Evolutionary conservation across 331 rosid genomes (phyloP).

Genomic region (Erythrophleum ivorense): DNA sequence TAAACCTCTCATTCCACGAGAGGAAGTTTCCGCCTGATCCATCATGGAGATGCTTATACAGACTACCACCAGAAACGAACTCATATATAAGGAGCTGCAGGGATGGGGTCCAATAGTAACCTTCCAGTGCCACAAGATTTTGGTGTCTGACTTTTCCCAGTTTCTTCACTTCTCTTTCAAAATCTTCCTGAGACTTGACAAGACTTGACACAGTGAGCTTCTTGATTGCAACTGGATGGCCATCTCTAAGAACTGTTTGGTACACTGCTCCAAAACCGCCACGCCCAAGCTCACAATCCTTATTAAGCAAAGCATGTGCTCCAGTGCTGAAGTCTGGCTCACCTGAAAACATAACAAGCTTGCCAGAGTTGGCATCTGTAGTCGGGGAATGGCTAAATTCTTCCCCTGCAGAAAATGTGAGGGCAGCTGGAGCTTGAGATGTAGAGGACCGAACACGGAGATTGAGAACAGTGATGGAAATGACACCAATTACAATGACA

Average conservation of each 20-base stretch:
- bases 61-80: conserved; percentile 82
- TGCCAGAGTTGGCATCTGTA: conserved; percentile 95
- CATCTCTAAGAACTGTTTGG: conserved; percentile 84
- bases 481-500: conserved; percentile 88
- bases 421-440: conserved; percentile 61
- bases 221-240: conserved; percentile 96
- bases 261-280: conserved; percentile 99
- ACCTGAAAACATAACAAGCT: conserved; percentile 98
- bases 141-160: conserved; percentile 89
- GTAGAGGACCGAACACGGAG: conserved; percentile 76
- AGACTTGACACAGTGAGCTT: conserved; percentile 98
- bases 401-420: conserved; percentile 84
- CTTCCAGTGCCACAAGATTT: conserved; percentile 91
- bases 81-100: conserved; percentile 93
- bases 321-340: conserved; percentile 96
- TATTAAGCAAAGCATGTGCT: conserved; percentile 94
- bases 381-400: conserved; percentile 91
- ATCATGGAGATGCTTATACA: conserved; percentile 95
- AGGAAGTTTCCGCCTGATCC: conserved; percentile 80
- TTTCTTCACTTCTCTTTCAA: conserved; percentile 94
- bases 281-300: conserved; percentile 99
- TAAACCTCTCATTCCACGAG: conserved; percentile 92
- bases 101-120: conserved; percentile 98
- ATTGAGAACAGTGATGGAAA: conserved; percentile 90
- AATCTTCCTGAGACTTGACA: conserved; percentile 95